Evolutionary conservation across 352 stramenopile genomes (phyloP).

Genomic region (Pythium aquatile): DNA sequence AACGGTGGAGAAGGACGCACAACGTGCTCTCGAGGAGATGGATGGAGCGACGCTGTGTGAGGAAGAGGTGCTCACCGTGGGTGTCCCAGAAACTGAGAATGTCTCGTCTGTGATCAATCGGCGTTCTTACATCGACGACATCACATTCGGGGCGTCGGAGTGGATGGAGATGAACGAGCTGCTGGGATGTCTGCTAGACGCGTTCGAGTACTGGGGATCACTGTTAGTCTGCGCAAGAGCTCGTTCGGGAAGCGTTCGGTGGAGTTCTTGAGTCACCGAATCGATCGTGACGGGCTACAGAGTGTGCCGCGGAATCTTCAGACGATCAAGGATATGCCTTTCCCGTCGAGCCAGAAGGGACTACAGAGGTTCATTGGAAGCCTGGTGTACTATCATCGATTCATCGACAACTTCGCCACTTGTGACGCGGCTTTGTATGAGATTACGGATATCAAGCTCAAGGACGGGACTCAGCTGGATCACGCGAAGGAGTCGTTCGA

Average conservation of each 20-base stretch:
- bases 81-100: not conserved
- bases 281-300: constrained; percentile 1
- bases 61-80: not conserved
- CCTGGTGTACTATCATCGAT: constrained; percentile 20
- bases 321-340: constrained; percentile 8
- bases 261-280: constrained; percentile 16
- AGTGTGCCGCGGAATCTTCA: constrained; percentile 2
- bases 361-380: constrained; percentile 23
- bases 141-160: constrained; percentile 8
- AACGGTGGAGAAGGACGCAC: not conserved
- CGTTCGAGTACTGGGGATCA: constrained; percentile 23
- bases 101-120: not conserved
- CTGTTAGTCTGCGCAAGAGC: constrained; percentile 30
- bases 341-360: constrained; percentile 17
- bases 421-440: constrained; percentile 19
- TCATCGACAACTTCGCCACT: constrained; percentile 21
- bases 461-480: not conserved
- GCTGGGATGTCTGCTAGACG: constrained; percentile 14
- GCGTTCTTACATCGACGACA: constrained; percentile 33
- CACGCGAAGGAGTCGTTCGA: constrained; percentile 15
- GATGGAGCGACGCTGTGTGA: not conserved
- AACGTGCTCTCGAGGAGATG: not conserved
- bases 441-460: constrained; percentile 6
- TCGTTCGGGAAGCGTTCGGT: constrained; percentile 17
- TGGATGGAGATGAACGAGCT: constrained; percentile 22